These are phyloP conservation scores for Syzygium aromaticum DNA, from an alignment of 345 rosid genomes.

Conservation along the genomic window DNA sequence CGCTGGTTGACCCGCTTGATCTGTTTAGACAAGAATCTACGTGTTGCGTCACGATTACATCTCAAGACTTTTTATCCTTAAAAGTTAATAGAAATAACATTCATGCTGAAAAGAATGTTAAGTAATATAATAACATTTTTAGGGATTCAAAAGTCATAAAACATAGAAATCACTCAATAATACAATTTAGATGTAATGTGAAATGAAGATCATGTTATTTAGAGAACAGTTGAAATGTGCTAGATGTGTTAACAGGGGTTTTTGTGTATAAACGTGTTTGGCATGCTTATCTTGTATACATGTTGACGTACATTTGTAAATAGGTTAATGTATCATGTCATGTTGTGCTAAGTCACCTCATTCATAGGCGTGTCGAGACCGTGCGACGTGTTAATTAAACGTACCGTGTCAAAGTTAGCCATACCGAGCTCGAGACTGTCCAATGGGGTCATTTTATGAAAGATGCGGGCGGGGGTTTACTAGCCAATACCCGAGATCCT, in stretches of 20 bases:
- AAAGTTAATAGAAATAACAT: not conserved
- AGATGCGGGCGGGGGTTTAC: not conserved
- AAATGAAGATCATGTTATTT: not conserved
- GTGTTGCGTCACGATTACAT: too few relatives aligned
- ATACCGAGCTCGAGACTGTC: not conserved
- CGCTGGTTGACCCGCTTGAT: accelerated
- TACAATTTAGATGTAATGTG: not conserved
- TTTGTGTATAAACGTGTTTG: not conserved
- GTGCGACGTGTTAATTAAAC: not conserved
- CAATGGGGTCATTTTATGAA: not conserved
- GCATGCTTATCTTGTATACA: not conserved
- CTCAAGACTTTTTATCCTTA: not conserved
- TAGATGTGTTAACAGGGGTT: not conserved
- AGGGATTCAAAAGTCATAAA: not conserved
- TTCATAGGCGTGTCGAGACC: not conserved
- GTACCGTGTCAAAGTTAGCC: not conserved
- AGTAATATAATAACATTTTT: not conserved
- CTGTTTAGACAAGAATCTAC: not conserved
- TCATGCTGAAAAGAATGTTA: not conserved
- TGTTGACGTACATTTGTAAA: not conserved
- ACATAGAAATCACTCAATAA: not conserved
- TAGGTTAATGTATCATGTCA: accelerated
- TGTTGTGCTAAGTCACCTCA: not conserved
- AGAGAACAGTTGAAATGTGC: not conserved
- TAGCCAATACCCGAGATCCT: not conserved